Evolutionary conservation across 805 yeast genomes (phyloP).

Genomic region (Candida railenensis): DNA sequence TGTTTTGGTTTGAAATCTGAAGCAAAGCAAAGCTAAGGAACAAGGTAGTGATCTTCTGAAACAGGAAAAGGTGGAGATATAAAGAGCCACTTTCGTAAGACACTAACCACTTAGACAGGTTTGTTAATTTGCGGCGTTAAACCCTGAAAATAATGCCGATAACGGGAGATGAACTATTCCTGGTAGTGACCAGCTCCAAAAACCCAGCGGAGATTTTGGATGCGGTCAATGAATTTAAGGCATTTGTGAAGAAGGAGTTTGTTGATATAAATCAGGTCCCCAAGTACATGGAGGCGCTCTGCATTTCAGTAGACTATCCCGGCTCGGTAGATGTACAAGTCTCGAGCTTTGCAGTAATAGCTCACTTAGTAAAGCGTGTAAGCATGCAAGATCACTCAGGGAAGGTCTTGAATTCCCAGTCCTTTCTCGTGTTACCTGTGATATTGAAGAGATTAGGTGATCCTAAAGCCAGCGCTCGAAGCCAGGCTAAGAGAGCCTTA

Average conservation of each 20-base stretch:
- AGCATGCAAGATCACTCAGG: conserved; percentile 53
- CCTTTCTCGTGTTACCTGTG: conserved; percentile 49
- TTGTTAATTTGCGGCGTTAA: too few relatives aligned
- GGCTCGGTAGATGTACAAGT: conserved; percentile 30
- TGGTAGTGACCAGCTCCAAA: not conserved
- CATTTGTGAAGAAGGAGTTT: conserved; percentile 54
- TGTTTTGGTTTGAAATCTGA: not conserved
- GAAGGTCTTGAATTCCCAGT: conserved; percentile 37
- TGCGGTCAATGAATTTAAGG: conserved; percentile 39
- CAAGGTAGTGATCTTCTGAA: too few relatives aligned
- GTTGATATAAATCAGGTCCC: conserved; percentile 52
- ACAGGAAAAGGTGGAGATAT: too few relatives aligned
- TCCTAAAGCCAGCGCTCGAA: conserved; percentile 30
- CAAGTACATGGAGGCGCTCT: conserved; percentile 48
- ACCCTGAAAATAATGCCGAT: too few relatives aligned
- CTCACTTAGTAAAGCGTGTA: conserved; percentile 57
- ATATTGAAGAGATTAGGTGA: conserved; percentile 48
- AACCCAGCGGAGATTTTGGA: conserved; percentile 7
- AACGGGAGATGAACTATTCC: conserved; percentile 2
- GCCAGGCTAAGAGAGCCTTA: conserved; percentile 50
- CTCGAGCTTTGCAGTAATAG: conserved; percentile 48
- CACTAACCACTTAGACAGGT: too few relatives aligned
- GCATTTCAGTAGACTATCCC: conserved; percentile 42
- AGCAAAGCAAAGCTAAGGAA: too few relatives aligned
- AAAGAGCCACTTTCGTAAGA: too few relatives aligned